Evolutionary conservation across 176 grass and related monocot genomes (phyloP).

Genomic region (Lolium multiflorum): DNA sequence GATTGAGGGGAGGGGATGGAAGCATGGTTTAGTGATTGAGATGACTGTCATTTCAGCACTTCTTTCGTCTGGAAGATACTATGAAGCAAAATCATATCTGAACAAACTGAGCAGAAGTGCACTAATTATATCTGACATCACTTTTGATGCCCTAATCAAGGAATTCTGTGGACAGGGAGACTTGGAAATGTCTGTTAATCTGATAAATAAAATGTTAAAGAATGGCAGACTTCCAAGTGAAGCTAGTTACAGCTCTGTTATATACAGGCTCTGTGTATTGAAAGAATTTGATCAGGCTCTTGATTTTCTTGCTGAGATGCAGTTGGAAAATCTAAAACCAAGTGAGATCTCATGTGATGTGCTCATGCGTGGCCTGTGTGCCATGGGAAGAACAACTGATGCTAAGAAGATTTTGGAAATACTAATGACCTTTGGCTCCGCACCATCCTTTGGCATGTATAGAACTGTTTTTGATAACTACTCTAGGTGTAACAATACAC

Average conservation of each 20-base stretch:
- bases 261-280: slow-evolving; percentile 49
- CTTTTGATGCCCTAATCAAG: slow-evolving; percentile 66
- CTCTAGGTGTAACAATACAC: slow-evolving; percentile 52
- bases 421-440: slow-evolving; percentile 50
- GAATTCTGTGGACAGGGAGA: slow-evolving; percentile 64
- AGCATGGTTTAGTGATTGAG: slow-evolving; percentile 63
- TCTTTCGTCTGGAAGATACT: slow-evolving; percentile 62
- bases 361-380: slow-evolving; percentile 73
- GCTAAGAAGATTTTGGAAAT: slow-evolving; percentile 66
- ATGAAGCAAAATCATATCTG: slow-evolving; percentile 67
- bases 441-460: slow-evolving; percentile 77
- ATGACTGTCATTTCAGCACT: slow-evolving; percentile 52
- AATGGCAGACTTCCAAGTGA: slow-evolving; percentile 63
- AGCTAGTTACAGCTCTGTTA: slow-evolving; percentile 68
- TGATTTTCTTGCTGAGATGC: slow-evolving; percentile 81
- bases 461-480: slow-evolving; percentile 78
- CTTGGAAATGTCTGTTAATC: slow-evolving; percentile 62
- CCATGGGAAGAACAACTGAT: slow-evolving; percentile 64
- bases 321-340: slow-evolving; percentile 55
- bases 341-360: slow-evolving; percentile 56
- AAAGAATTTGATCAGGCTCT: slow-evolving; percentile 72
- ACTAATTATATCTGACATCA: slow-evolving; percentile 36
- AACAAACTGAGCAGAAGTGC: slow-evolving; percentile 55
- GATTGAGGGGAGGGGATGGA: slow-evolving; percentile 65
- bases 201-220: slow-evolving; percentile 84